Conservation (phyloP, 495 filamentous ascomycete genomes). For the Penicillium mononematosum region DNA sequence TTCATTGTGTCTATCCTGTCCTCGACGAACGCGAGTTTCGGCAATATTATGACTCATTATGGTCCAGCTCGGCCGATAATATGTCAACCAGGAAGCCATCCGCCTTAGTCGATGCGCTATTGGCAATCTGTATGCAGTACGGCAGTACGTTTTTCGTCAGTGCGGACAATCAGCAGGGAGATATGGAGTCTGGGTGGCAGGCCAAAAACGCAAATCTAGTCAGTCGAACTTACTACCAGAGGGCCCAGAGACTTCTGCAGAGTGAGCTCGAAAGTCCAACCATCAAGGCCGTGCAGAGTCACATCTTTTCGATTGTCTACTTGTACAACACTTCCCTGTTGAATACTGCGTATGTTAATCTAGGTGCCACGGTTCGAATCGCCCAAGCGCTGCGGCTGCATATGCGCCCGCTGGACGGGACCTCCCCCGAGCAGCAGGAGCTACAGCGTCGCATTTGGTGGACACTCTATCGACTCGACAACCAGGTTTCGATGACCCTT, state of each 20-base stretch:
- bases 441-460: conserved; percentile 53
- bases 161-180: conserved; percentile 11
- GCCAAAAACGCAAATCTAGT: conserved; percentile 42
- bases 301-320: neutral
- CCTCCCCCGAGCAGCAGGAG: conserved; percentile 21
- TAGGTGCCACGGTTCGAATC: conserved; percentile 44
- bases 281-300: neutral
- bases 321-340: conserved; percentile 36
- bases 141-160: conserved; percentile 30
- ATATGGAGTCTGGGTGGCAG: conserved; percentile 10
- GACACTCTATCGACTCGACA: conserved; percentile 49
- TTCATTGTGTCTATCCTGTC: conserved; percentile 37
- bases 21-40: conserved; percentile 50
- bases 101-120: conserved; percentile 53
- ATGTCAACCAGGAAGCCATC: conserved; percentile 43
- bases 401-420: conserved; percentile 1
- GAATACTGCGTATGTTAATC: conserved; percentile 46
- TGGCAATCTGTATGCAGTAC: conserved; percentile 57
- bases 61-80: conserved; percentile 23
- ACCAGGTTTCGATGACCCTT: conserved; percentile 50
- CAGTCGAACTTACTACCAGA: conserved; percentile 45
- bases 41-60: conserved; percentile 49
- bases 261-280: conserved; percentile 51
- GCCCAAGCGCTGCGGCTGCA: conserved; percentile 55
- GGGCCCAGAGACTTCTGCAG: conserved; percentile 46